Percentiles rank a stretch among this genome's conserved stretches.
These are phyloP conservation scores for Rosa chinensis DNA, from an alignment of 306 rosid genomes.

Conservation along the genomic window DNA sequence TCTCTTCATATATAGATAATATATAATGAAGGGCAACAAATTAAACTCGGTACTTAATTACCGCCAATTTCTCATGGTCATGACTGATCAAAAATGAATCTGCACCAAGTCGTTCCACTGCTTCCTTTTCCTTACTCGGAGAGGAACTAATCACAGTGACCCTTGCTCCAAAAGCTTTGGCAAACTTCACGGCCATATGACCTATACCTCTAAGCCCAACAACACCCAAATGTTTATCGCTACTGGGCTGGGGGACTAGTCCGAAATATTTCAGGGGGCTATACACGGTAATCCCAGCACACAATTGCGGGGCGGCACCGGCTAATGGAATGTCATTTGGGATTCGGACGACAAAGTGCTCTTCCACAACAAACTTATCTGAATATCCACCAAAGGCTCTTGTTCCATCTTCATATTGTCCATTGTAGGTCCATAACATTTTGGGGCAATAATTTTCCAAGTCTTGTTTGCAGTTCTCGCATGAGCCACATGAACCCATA, in stretches of 20 bases:
- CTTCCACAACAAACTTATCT: not conserved
- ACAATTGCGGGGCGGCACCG: not conserved
- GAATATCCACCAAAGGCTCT: constrained; percentile 19
- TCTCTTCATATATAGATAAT: too few species aligned
- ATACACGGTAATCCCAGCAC: constrained; percentile 16
- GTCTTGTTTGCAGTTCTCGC: not conserved
- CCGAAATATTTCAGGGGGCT: constrained; percentile 12
- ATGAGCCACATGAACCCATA: constrained; percentile 2
- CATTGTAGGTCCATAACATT: not conserved
- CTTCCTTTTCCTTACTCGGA: not conserved
- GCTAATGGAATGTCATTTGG: not conserved
- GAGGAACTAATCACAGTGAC: constrained; percentile 10
- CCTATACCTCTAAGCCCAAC: not conserved
- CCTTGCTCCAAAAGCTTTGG: constrained; percentile 4
- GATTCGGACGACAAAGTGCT: not conserved
- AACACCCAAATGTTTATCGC: not conserved
- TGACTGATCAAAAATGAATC: constrained; percentile 10
- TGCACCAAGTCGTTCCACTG: constrained; percentile 3
- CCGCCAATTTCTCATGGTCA: constrained; percentile 20
- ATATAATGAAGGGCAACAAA: too few species aligned
- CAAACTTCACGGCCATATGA: constrained; percentile 10
- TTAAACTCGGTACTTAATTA: not conserved
- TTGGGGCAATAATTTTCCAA: constrained; percentile 12
- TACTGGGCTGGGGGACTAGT: not conserved
- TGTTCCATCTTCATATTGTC: not conserved